Conservation (phyloP, 306 rosid species). For the Carpinus viminea region DNA sequence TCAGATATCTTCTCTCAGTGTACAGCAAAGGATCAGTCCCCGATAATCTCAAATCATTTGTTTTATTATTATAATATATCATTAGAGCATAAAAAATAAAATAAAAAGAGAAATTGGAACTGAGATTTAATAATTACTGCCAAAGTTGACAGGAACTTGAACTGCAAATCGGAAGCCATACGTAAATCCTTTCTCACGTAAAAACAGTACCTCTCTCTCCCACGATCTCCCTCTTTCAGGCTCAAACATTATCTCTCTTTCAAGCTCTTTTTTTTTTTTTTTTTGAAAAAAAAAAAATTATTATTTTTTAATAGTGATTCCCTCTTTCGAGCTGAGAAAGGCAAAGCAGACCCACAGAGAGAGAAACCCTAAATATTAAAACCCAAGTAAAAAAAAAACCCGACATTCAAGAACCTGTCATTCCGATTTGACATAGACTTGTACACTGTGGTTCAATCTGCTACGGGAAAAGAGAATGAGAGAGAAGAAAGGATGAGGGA, state of each 20-base stretch:
- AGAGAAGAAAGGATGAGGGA: neutral
- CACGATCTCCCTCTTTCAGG: neutral
- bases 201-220: neutral
- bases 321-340: neutral
- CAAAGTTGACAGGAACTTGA: neutral
- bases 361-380: constrained; percentile 14
- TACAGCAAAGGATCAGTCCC: neutral
- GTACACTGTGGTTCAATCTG: neutral
- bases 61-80: neutral
- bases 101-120: neutral
- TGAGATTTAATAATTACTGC: neutral
- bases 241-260: neutral
- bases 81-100: neutral
- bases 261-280: too few relatives aligned
- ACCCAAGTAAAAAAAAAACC: neutral
- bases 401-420: neutral
- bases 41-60: neutral
- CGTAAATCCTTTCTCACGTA: neutral
- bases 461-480: neutral
- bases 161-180: neutral
- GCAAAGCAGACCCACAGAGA: neutral
- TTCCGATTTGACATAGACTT: neutral
- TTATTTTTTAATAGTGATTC: too few relatives aligned
- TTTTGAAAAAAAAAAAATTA: too few relatives aligned
- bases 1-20: neutral